Evolutionary conservation across 83 land plant genomes (phyloP).

Genomic region (Picea mariana): DNA sequence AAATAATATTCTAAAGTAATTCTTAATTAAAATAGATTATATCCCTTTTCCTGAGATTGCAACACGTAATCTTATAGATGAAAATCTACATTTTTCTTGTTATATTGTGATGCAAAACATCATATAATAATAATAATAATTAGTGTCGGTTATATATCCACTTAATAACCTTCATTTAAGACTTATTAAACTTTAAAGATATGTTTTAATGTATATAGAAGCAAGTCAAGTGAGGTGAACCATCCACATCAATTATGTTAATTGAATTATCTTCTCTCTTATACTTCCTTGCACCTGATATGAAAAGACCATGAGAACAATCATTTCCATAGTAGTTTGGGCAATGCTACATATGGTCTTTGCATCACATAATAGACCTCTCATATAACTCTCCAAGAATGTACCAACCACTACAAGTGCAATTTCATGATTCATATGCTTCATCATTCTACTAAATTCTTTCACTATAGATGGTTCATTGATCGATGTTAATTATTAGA

Average conservation of each 20-base stretch:
- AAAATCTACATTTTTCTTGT: no score
- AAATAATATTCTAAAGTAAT: no score
- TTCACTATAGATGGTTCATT: conserved; percentile 29
- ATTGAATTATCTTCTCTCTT: conserved; percentile 36
- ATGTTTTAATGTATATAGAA: conserved; percentile 32
- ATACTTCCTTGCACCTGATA: conserved; percentile 46
- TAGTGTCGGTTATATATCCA: no score
- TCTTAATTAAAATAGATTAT: no score
- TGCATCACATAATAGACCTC: conserved; percentile 49
- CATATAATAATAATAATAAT: no score
- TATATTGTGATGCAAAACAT: no score
- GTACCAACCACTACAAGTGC: conserved; percentile 48
- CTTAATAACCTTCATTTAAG: no score
- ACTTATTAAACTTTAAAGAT: neutral
- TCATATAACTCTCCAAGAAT: conserved; percentile 48
- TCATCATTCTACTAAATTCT: conserved; percentile 34
- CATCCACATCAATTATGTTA: conserved; percentile 44
- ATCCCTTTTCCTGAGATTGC: no score
- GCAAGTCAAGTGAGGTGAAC: conserved; percentile 39
- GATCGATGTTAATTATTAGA: no score
- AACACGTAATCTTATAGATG: no score
- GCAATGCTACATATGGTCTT: conserved; percentile 50
- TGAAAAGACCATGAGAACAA: conserved; percentile 43
- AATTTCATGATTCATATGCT: conserved; percentile 50
- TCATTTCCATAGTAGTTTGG: conserved; percentile 52